phyloP scores from a whole-genome alignment of 2,329 filamentous ascomycete genomes.

The Beauveria sp. region DNA sequence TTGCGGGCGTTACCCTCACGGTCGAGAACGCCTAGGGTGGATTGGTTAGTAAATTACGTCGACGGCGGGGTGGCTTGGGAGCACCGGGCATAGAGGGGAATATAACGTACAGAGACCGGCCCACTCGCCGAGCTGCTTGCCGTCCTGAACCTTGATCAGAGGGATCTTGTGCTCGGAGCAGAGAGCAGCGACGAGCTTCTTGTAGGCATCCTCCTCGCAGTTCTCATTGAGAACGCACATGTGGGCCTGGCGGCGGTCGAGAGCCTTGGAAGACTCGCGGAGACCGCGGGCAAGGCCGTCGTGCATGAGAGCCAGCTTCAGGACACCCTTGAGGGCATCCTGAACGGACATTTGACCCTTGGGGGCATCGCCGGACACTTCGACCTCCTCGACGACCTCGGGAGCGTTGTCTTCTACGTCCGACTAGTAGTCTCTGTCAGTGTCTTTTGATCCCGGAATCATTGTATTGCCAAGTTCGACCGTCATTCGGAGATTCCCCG shows the following conservation, averaged over 20 bases:
- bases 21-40: conserved; percentile 76
- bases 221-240: conserved; percentile 99
- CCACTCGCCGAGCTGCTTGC: conserved; percentile 99
- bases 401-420: conserved; percentile 99
- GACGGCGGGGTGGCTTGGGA: neutral
- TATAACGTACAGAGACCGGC: conserved; percentile 88
- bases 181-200: conserved; percentile 98
- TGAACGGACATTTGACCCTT: conserved; percentile 96
- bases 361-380: conserved; percentile 86
- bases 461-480: neutral
- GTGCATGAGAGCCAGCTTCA: conserved; percentile 99
- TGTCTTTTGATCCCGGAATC: neutral
- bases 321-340: conserved; percentile 96
- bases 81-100: neutral
- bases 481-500: neutral
- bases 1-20: conserved; percentile 99
- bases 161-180: conserved; percentile 99
- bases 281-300: conserved; percentile 98
- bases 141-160: conserved; percentile 98
- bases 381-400: conserved; percentile 81
- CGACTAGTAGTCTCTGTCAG: conserved; percentile 54
- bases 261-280: conserved; percentile 96
- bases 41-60: conserved; percentile 16
- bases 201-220: conserved; percentile 99
- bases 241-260: conserved; percentile 97